Base-by-base conservation (phyloP, 129 eudicot species). In the Apium graveolens region DNA sequence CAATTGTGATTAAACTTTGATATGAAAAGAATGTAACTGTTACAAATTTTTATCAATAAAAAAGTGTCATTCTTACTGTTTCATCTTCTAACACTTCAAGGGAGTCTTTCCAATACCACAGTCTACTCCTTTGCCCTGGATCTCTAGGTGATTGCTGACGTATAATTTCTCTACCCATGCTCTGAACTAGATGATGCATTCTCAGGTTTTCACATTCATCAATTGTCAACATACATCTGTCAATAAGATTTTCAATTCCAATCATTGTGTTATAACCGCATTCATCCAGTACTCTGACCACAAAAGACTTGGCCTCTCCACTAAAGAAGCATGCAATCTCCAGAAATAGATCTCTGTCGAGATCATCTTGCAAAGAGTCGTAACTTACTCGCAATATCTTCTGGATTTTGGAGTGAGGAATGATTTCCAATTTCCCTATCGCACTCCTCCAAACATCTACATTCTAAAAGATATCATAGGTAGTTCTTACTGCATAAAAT, bases 281-380 rank as follows among this genome's bases (percentile, higher is more conserved):
- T 14, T 79, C 79, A 14, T 81, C 31, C 17, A 84, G 29, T 73
- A 87, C 65, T 12, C 35, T 70, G 21, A 51, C 73, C 7, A 81
- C 81, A 6, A 20, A 79, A 79, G 78, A 74, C 63, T 55, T 46
- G 42, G 80, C 80, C 11, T 17, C 48, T 34, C 80, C 86, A 45
- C 60, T 35, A 78, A 74, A 86, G 63, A 86, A 83, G 78, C 85
- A 83, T 43, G 86, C 89, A 83, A 86, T 81, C 18, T 86, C 82
- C 70, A 86, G 69, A 53, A 86, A 86, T 41, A 86, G 53, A 37
- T 73, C 74, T 44, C 20, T 79, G 24, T 71, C 78, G 42, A 66
- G 43, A 38, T 79, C 46, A 78, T 38, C 62, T 46, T 81, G 82
- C 43, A 82, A 77, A 5, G 60, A 65, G 0, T 42, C 37, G 5